Evolutionary conservation across 2,329 filamentous ascomycete species (phyloP).

Genomic region (Colletotrichum destructivum): DNA sequence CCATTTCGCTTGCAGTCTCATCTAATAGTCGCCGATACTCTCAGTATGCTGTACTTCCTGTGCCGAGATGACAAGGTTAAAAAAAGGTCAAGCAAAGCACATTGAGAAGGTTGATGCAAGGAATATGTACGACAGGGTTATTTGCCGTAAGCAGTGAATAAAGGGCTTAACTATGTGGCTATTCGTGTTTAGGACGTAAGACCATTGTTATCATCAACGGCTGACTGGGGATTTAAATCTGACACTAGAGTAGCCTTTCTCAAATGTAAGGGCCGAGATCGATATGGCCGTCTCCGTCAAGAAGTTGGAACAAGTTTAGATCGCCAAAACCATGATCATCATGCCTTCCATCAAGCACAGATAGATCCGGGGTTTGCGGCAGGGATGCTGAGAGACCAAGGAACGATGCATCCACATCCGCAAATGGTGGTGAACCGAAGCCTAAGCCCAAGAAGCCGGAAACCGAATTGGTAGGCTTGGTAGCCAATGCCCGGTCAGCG

Average conservation of each 20-base stretch:
- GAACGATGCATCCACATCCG: constrained; percentile 57
- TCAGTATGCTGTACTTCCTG: too few relatives aligned
- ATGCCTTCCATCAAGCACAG: constrained; percentile 54
- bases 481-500: not conserved
- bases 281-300: constrained; percentile 68
- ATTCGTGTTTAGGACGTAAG: not conserved
- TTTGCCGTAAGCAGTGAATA: not conserved
- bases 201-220: not conserved
- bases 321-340: constrained; percentile 61
- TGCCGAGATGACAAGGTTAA: too few relatives aligned
- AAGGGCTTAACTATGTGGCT: not conserved
- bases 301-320: constrained; percentile 66
- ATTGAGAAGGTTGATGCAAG: too few relatives aligned
- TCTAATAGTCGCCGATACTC: too few relatives aligned
- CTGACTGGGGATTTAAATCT: not conserved
- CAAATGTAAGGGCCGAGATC: constrained; percentile 61
- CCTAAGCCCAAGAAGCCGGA: constrained; percentile 46
- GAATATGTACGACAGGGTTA: too few relatives aligned
- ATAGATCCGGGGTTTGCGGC: constrained; percentile 59
- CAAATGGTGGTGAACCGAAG: constrained; percentile 51
- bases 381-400: constrained; percentile 56
- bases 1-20: too few relatives aligned
- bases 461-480: not conserved
- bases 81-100: too few relatives aligned
- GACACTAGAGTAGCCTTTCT: not conserved